phyloP scores from a whole-genome alignment of 768 basidiomycete genomes.

The Termitomyces bulborhizus region DNA sequence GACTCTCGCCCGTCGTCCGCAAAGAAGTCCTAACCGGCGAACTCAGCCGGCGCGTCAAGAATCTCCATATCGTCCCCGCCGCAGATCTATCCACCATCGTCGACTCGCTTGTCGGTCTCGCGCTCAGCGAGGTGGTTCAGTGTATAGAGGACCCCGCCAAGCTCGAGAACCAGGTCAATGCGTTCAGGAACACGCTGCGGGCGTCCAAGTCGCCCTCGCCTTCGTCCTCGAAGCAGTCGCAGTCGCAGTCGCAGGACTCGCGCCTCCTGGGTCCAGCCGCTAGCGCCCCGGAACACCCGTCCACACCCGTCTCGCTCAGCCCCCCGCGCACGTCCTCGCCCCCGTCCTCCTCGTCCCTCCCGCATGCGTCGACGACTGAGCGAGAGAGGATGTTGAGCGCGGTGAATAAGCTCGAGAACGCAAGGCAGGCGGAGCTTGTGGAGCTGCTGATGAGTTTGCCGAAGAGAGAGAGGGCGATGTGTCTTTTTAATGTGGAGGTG shows the following conservation, averaged over 20 bases:
- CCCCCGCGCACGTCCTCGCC: slow-evolving; percentile 83
- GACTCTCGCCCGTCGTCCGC: slow-evolving; percentile 81
- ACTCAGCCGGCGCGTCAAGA: slow-evolving; percentile 66
- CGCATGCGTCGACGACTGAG: slow-evolving; percentile 58
- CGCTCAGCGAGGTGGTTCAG: slow-evolving; percentile 71
- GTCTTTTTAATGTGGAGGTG: slow-evolving; percentile 82
- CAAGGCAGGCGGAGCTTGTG: slow-evolving; percentile 57
- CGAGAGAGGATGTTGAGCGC: slow-evolving; percentile 68
- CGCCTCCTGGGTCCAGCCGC: slow-evolving; percentile 69
- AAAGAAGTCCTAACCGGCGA: slow-evolving; percentile 84
- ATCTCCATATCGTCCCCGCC: slow-evolving; percentile 41
- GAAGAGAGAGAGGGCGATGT: slow-evolving; percentile 86
- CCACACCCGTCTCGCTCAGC: slow-evolving; percentile 75
- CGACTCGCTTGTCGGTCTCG: slow-evolving; percentile 62
- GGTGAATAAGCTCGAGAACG: slow-evolving; percentile 56
- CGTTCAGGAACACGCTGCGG: slow-evolving; percentile 27
- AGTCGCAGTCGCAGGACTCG: slow-evolving; percentile 36
- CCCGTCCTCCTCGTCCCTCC: slow-evolving; percentile 26
- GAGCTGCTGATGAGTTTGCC: slow-evolving; percentile 81
- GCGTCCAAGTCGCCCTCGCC: slow-evolving; percentile 47
- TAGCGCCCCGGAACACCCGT: slow-evolving; percentile 86
- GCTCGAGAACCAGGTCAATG: slow-evolving; percentile 58
- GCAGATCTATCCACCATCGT: slow-evolving; percentile 61
- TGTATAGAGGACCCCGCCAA: slow-evolving; percentile 67
- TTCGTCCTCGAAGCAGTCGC: slow-evolving; percentile 40